Evolutionary conservation across 228 moss, liverwort and hornwort species (phyloP), one percentile per base, ranked within the genome.

Genomic region (Sphagnum magellanicum): DNA sequence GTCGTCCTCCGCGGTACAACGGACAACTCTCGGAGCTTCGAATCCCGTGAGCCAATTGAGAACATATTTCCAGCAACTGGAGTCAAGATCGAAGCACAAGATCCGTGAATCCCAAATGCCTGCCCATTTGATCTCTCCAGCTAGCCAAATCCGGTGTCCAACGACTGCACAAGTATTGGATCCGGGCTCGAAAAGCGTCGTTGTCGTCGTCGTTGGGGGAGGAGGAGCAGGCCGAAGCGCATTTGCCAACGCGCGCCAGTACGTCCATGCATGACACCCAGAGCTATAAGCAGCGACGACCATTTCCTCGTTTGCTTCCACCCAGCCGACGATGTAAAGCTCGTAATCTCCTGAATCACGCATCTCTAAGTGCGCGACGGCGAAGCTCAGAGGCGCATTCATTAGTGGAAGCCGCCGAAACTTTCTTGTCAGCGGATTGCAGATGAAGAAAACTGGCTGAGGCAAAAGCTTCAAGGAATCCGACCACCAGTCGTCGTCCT

Each of bases 71-170:
- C 80, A 81, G 4, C 15, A 73, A 16, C 74, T 75, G 9, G 68
- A 68, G 64, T 69, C 52, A 70, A 81, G 74, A 63, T 78, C 78
- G 78, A 84, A 84, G 71, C 78, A 73, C 16, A 81, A 71, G 59
- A 84, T 80, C 15, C 78, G 73, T 50, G 77, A 73, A 6, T 81
- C 71, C 80, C 80, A 78, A 50, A 49, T 8, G 52, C 80, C 84
- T 59, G 80, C 78, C 84, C 78, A 78, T 49, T 59, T 70, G 73
- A 73, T 62, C 75, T 81, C 84, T 61, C 77, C 80, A 52, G 72
- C 75, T 53, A 80, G 75, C 80, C 80, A 84, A 67, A 81, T 70
- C 64, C 81, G 78, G 60, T 68, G 66, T 6, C 50, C 73, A 64
- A 71, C 59, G 5, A 81, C 69, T 16, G 67, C 73, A 65, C 73